Evolutionary conservation across 164 flowering plant genomes (phyloP).

Genomic region (Stephania cephalantha): DNA sequence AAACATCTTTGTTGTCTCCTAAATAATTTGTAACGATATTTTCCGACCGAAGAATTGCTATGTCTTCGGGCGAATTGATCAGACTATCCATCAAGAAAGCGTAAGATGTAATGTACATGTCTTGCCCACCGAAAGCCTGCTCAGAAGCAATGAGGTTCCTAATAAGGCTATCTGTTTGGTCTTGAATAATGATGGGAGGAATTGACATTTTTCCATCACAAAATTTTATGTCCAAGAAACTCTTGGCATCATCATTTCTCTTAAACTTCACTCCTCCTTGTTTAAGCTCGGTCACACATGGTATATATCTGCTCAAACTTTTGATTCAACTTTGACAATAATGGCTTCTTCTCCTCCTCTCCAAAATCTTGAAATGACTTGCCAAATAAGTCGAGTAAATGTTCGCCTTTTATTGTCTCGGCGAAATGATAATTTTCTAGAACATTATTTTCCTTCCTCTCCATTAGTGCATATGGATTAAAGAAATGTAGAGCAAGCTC

Average conservation of each 20-base stretch:
- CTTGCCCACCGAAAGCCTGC: not conserved
- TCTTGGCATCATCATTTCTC: not conserved
- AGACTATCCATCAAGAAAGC: conserved; percentile 6
- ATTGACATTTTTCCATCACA: conserved; percentile 1
- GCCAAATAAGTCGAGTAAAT: conserved; percentile 8
- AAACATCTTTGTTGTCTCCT: conserved; percentile 6
- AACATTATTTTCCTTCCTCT: not conserved
- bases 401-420: not conserved
- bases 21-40: conserved; percentile 8
- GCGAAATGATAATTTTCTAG: not conserved
- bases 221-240: conserved; percentile 7
- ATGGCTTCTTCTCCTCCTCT: too few species aligned
- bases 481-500: conserved; percentile 7
- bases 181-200: conserved; percentile 7
- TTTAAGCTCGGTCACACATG: conserved; percentile 10
- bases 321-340: not conserved
- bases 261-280: conserved; percentile 5
- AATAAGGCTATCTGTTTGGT: conserved; percentile 3
- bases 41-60: not conserved
- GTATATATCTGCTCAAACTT: not conserved
- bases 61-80: conserved; percentile 5
- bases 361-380: conserved; percentile 3
- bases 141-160: conserved; percentile 7
- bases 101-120: conserved; percentile 3
- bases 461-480: conserved; percentile 2